Evolutionary conservation across 805 yeast species (phyloP).

Genomic region (Wickerhamiella parazyma): DNA sequence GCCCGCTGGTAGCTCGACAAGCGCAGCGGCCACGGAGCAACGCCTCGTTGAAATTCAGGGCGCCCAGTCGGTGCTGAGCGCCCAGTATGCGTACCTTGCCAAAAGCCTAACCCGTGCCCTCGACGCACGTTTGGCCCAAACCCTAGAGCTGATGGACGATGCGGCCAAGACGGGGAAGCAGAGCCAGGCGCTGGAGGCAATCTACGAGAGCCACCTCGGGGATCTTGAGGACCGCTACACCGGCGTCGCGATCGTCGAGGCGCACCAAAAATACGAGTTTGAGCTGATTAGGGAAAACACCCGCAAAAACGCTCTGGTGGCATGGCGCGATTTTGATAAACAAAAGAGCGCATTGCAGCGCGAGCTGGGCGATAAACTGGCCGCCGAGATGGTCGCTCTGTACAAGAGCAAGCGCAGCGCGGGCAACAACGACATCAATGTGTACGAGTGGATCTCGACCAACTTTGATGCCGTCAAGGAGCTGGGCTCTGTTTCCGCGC

Average conservation of each 20-base stretch:
- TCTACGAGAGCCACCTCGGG: slow-evolving; percentile 12
- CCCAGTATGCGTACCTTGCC: slow-evolving; percentile 16
- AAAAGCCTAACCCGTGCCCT: slow-evolving; percentile 13
- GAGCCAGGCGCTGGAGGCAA: background rate
- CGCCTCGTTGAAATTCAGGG: background rate
- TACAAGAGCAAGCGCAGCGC: slow-evolving; percentile 18
- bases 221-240: slow-evolving; percentile 3
- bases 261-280: slow-evolving; percentile 15
- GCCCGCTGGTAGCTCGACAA: background rate
- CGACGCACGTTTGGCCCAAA: slow-evolving; percentile 15
- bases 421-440: slow-evolving; percentile 13
- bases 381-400: slow-evolving; percentile 17
- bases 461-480: slow-evolving; percentile 20
- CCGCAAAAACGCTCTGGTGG: slow-evolving; percentile 17
- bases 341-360: slow-evolving; percentile 19
- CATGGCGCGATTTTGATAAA: slow-evolving; percentile 24
- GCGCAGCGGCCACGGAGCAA: background rate
- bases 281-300: slow-evolving; percentile 15
- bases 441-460: slow-evolving; percentile 18
- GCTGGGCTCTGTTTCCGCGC: slow-evolving; percentile 13
- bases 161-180: slow-evolving; percentile 10
- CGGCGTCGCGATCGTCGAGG: slow-evolving; percentile 1
- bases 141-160: slow-evolving; percentile 15
- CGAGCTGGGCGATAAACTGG: slow-evolving; percentile 15
- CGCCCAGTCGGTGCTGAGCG: slow-evolving; percentile 12